phyloP scores from a whole-genome alignment of 345 rosid genomes.

The Populus alba region DNA sequence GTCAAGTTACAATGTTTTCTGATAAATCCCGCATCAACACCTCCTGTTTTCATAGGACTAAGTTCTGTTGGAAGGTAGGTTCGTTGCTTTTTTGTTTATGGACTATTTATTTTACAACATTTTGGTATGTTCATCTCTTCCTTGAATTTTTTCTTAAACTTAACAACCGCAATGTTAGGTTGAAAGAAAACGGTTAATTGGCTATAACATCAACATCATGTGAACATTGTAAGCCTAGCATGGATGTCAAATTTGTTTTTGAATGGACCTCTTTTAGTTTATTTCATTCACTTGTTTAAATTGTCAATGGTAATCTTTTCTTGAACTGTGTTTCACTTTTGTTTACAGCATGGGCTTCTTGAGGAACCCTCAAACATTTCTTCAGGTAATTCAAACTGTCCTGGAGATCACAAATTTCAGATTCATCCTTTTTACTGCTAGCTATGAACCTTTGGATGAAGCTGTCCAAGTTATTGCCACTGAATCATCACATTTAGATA shows the following conservation, averaged over 20 bases:
- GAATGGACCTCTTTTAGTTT: background rate
- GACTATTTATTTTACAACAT: background rate
- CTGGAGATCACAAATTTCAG: conserved; percentile 41
- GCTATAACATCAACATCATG: background rate
- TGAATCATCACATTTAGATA: conserved; percentile 16
- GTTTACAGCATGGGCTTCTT: conserved; percentile 60
- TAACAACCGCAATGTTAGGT: background rate
- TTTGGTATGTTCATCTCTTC: too few species aligned
- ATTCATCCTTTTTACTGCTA: conserved; percentile 58
- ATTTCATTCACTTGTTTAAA: background rate
- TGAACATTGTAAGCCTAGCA: background rate
- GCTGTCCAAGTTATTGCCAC: conserved; percentile 32
- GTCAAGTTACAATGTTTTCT: conserved; percentile 51
- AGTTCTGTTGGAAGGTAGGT: conserved; percentile 84
- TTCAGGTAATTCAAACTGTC: conserved; percentile 44
- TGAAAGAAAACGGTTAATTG: background rate
- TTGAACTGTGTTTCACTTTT: conserved; percentile 11
- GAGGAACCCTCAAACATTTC: conserved; percentile 50
- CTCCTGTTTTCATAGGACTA: conserved; percentile 63
- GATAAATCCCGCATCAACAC: conserved; percentile 33
- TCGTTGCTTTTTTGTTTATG: conserved; percentile 11
- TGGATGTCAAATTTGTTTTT: background rate
- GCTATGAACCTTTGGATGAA: conserved; percentile 52
- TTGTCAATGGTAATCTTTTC: background rate
- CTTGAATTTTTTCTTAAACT: background rate